These are phyloP conservation scores for Rubus idaeus DNA, from an alignment of 306 rosid genomes.

Conservation along the genomic window DNA sequence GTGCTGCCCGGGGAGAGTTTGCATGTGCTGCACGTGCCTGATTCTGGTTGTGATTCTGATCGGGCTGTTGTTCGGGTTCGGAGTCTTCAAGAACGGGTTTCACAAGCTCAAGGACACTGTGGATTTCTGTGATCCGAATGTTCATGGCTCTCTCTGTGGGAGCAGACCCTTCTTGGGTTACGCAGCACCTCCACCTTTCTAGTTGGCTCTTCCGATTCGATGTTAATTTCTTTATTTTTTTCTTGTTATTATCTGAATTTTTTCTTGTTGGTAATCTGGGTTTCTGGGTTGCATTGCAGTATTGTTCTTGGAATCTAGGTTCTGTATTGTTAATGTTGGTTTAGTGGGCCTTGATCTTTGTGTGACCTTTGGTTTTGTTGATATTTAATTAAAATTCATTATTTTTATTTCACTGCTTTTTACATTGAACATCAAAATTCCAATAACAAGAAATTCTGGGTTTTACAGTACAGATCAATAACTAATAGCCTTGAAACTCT, in stretches of 20 bases:
- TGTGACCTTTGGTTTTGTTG: neutral
- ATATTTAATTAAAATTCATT: neutral
- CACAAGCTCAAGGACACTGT: slow-evolving; percentile 62
- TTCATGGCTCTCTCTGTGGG: slow-evolving; percentile 35
- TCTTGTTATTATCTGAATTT: neutral
- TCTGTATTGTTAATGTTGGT: neutral
- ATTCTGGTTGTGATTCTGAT: slow-evolving; percentile 47
- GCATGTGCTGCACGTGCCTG: slow-evolving; percentile 75
- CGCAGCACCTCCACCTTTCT: slow-evolving; percentile 37
- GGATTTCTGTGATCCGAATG: slow-evolving; percentile 39
- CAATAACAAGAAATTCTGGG: neutral
- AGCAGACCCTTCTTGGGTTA: slow-evolving; percentile 47
- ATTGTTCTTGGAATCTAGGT: slow-evolving; percentile 11
- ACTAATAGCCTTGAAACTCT: neutral
- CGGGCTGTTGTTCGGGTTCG: slow-evolving; percentile 69
- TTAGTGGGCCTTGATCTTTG: neutral
- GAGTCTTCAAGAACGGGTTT: slow-evolving; percentile 76
- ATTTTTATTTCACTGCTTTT: neutral
- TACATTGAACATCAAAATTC: neutral
- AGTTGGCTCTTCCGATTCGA: slow-evolving; percentile 24
- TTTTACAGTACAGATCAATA: neutral
- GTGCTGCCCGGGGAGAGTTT: slow-evolving; percentile 53
- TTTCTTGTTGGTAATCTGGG: neutral
- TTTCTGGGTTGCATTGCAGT: neutral
- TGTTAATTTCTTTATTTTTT: neutral